Evolutionary conservation across 345 rosid species (phyloP).

Genomic region (Syzygium grande): DNA sequence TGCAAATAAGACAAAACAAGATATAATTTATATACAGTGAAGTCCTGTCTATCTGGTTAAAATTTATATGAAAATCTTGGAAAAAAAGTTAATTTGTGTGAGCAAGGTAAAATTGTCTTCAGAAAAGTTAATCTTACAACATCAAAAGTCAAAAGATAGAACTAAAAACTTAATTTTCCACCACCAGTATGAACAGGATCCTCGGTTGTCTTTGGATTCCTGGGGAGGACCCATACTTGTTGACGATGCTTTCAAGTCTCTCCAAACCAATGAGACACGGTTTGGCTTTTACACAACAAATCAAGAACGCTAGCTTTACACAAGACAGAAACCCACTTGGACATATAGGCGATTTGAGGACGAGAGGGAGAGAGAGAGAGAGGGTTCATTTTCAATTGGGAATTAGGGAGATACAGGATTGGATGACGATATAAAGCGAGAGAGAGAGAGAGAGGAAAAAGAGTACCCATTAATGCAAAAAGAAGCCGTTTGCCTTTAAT

Average conservation of each 20-base stretch:
- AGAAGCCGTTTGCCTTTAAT: background rate
- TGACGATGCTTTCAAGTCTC: background rate
- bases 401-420: background rate
- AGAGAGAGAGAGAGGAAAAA: background rate
- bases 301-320: background rate
- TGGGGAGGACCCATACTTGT: conserved; percentile 5
- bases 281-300: conserved; percentile 26
- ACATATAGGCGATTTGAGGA: background rate
- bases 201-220: conserved; percentile 12
- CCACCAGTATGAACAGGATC: background rate
- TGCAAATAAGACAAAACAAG: background rate
- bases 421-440: background rate
- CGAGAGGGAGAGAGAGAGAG: background rate
- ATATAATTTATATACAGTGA: background rate
- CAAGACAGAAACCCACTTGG: background rate
- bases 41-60: background rate
- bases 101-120: background rate
- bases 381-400: background rate
- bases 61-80: background rate
- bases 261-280: conserved; percentile 26
- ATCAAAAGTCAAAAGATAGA: background rate
- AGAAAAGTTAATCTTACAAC: background rate
- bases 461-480: background rate
- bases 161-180: background rate
- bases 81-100: background rate